Evolutionary conservation across 73 alveolate species (phyloP), one percentile per base, ranked within the genome.

Genomic region (Symbiodinium natans): DNA sequence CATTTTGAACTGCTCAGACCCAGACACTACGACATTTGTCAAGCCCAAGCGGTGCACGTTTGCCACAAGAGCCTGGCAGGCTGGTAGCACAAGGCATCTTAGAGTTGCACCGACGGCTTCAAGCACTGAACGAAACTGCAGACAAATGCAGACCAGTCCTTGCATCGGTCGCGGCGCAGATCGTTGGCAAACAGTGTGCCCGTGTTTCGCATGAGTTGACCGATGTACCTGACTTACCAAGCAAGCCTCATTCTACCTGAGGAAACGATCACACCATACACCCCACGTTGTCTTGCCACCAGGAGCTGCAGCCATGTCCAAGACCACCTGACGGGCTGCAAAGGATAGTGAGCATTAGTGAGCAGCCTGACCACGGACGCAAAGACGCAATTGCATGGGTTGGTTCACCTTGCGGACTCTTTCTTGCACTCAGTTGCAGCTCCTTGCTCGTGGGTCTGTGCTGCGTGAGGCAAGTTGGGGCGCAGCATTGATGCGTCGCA

Each of bases 141-240:
- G 36, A n/a, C 0, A 31, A 75, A n/a, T 38, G 33, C 29, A 33
- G 8, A n/a, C 54, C 36, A 41, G 33, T 97, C 93, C 63, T 75
- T 83, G 82, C 96, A 99, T 99, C 99, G 99, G 98, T 99, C 99
- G 84, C 99, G 99, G 93, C 99, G 99, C 83, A 99, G 99, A 90
- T 99, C 99, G 99, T 99, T 99, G 25, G 99, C 99, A 73, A 99
- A 99, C 17, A 99, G 83, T n/a, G 99, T 99, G 68, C 99, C 99
- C 4, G 99, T 99, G 98, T 99, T 99, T 97, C 99, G 99, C 99
- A 99, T 99, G 52, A 99, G 99, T 94, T 99, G 99, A 34, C 99
- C 99, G 52, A 99, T 99, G 99, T 92, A 92, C 95, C 95, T 88
- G 41, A 13, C 19, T 8, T 7, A 15, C 10, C 4, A 33, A 17